A percentile compares a stretch with the other conserved stretches of the same genome.
These are phyloP conservation scores for Lactarius quietus DNA, from an alignment of 768 basidiomycete species.

Conservation along the genomic window DNA sequence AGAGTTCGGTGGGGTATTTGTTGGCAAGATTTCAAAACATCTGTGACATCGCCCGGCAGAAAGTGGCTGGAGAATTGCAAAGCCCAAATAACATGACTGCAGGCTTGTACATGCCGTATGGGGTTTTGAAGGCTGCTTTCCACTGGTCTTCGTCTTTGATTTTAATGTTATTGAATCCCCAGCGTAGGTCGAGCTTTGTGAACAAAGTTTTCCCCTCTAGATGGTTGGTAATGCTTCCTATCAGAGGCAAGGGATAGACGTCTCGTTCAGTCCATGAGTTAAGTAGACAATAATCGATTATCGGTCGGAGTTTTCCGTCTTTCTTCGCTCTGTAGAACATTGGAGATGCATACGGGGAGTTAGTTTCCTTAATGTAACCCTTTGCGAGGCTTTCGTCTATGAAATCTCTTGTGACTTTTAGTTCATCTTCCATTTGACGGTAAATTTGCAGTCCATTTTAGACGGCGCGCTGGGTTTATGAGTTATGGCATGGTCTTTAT, in stretches of 20 bases:
- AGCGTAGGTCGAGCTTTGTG: neutral
- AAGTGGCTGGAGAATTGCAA: too few species aligned
- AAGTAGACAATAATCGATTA: neutral
- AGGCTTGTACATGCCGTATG: neutral
- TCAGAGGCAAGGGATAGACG: neutral
- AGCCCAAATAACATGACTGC: neutral
- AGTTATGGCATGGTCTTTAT: neutral
- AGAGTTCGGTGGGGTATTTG: neutral
- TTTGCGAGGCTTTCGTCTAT: neutral
- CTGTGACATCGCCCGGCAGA: too few species aligned
- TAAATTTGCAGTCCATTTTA: neutral
- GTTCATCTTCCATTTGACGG: neutral
- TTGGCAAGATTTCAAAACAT: neutral
- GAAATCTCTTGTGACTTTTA: neutral
- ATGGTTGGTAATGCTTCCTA: neutral
- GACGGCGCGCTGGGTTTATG: accelerated
- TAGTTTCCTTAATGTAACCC: neutral
- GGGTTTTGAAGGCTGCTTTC: neutral
- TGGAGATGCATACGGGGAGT: neutral
- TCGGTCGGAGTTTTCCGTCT: neutral
- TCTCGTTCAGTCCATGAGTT: neutral
- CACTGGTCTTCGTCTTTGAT: too few species aligned
- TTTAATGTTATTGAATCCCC: too few species aligned
- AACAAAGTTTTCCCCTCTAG: neutral
- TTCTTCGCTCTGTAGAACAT: neutral